Evolutionary conservation across 2,329 filamentous ascomycete species (phyloP).

Genomic region (Microcyclospora pomicola): DNA sequence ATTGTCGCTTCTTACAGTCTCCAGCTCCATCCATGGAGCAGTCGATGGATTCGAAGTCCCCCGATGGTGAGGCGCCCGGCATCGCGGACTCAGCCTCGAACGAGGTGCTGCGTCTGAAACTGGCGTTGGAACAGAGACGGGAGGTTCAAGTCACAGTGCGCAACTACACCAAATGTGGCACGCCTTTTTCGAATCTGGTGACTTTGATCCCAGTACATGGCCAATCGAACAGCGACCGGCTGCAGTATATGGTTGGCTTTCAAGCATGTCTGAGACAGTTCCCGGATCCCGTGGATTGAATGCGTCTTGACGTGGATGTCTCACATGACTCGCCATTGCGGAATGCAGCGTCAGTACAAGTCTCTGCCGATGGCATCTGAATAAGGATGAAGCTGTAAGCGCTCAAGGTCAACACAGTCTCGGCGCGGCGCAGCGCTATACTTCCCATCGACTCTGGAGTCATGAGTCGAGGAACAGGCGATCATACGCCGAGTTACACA

Average conservation of each 20-base stretch:
- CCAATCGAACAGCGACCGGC: background rate
- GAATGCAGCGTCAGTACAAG: no score
- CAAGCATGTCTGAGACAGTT: background rate
- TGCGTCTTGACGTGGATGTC: no score
- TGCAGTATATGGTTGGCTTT: slow-evolving; percentile 2
- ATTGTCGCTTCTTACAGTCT: slow-evolving; percentile 2
- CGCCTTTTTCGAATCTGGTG: slow-evolving; percentile 1
- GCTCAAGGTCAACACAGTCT: no score
- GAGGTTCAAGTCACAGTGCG: slow-evolving; percentile 1
- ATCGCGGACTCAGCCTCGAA: background rate
- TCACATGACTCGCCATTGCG: no score
- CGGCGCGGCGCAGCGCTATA: no score
- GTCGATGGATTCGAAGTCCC: background rate
- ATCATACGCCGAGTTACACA: no score
- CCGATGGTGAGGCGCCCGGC: background rate
- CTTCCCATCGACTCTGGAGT: no score
- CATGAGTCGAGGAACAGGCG: no score
- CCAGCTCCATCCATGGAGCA: background rate
- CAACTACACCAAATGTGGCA: slow-evolving; percentile 1
- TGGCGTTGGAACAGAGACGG: background rate
- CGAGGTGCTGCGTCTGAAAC: background rate
- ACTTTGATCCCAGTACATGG: background rate
- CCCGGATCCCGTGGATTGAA: no score
- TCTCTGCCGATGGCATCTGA: no score
- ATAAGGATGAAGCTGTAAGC: no score